These are phyloP conservation scores for Saccharomycopsis babjevae DNA, from an alignment of 805 yeast genomes.

Conservation along the genomic window DNA sequence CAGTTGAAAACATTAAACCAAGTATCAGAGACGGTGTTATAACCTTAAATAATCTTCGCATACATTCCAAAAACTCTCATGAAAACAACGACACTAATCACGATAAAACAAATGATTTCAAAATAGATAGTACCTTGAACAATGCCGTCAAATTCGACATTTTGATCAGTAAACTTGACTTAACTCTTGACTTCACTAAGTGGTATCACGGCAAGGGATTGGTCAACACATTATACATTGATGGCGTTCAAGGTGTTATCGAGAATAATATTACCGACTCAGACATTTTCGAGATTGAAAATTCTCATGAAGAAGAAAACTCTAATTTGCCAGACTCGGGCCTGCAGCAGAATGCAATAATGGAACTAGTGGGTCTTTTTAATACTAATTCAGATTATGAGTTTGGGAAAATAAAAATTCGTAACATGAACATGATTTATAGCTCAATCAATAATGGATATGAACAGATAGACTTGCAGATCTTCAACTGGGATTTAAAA, in stretches of 20 bases:
- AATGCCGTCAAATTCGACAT: constrained; percentile 66
- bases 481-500: constrained; percentile 60
- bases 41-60: constrained; percentile 9
- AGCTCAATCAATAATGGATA: constrained; percentile 5
- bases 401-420: constrained; percentile 6
- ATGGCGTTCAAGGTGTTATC: constrained; percentile 69
- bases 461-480: constrained; percentile 10
- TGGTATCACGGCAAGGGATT: constrained; percentile 88
- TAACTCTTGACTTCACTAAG: constrained; percentile 69
- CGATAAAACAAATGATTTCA: not conserved
- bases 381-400: constrained; percentile 10
- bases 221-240: constrained; percentile 64
- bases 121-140: constrained; percentile 49
- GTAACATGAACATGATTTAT: constrained; percentile 10
- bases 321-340: not conserved
- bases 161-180: constrained; percentile 57
- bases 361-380: not conserved
- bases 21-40: constrained; percentile 15
- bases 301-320: not conserved
- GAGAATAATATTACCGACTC: not conserved
- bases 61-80: not conserved
- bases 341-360: constrained; percentile 10
- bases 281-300: not conserved
- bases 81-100: not conserved
- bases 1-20: constrained; percentile 11